phyloP scores from a whole-genome alignment of 2,329 filamentous ascomycete genomes.

The Helicocarpus griseus region DNA sequence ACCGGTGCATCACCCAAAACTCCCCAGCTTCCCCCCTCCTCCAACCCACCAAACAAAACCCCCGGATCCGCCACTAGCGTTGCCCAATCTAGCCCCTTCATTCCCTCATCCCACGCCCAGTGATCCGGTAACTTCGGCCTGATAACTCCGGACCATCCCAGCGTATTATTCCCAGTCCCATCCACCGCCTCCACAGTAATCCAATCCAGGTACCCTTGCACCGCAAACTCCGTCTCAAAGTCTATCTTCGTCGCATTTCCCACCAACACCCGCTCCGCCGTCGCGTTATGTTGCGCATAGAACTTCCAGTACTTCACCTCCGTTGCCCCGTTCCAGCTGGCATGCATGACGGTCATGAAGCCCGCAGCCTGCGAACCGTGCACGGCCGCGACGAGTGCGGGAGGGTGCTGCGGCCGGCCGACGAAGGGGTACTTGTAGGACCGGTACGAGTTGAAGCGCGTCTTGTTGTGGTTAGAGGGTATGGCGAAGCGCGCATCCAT shows the following conservation, averaged over 20 bases:
- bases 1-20: not conserved
- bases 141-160: slow-evolving; percentile 16
- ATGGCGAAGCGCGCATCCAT: slow-evolving; percentile 24
- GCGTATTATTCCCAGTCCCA: slow-evolving; percentile 15
- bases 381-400: slow-evolving; percentile 21
- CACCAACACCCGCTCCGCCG: slow-evolving; percentile 17
- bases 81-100: not conserved
- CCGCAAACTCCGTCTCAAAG: slow-evolving; percentile 29
- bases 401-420: slow-evolving; percentile 22
- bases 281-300: slow-evolving; percentile 20
- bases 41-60: not conserved
- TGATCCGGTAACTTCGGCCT: slow-evolving; percentile 10
- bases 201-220: slow-evolving; percentile 23
- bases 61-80: not conserved
- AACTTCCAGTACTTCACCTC: slow-evolving; percentile 27
- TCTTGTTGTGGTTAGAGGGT: slow-evolving; percentile 5
- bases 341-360: slow-evolving; percentile 22
- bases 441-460: slow-evolving; percentile 28
- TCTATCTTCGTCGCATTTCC: slow-evolving; percentile 22
- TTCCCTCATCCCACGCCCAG: slow-evolving; percentile 7
- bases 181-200: slow-evolving; percentile 23
- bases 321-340: slow-evolving; percentile 30
- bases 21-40: not conserved
- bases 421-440: slow-evolving; percentile 29
- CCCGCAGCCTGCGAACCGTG: slow-evolving; percentile 19